phyloP scores from a whole-genome alignment of 345 rosid genomes.

The Pistacia atlantica region DNA sequence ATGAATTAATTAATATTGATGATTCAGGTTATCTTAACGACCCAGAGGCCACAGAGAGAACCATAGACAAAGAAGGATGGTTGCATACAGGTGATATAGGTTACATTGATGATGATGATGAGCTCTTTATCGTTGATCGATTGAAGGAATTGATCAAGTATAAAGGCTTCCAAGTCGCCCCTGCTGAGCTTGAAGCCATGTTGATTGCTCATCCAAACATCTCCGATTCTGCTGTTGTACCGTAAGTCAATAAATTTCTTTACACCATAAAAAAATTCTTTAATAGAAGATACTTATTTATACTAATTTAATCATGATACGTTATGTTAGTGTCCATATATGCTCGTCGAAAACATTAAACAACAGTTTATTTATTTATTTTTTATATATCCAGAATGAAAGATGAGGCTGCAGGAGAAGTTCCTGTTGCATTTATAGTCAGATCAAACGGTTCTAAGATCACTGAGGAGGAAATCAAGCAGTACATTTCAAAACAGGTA shows the following conservation, averaged over 20 bases:
- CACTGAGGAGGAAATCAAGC: conserved; percentile 74
- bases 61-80: conserved; percentile 67
- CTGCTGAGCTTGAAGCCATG: conserved; percentile 69
- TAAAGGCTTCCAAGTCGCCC: conserved; percentile 76
- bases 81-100: conserved; percentile 68
- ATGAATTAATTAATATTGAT: not conserved
- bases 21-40: conserved; percentile 63
- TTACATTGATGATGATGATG: conserved; percentile 60
- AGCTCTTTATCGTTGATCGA: conserved; percentile 62
- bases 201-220: conserved; percentile 49
- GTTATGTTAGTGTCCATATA: no score
- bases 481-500: conserved; percentile 79
- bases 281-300: no score
- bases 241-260: conserved; percentile 38
- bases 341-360: no score
- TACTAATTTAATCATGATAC: no score
- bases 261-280: no score
- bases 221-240: conserved; percentile 65
- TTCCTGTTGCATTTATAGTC: conserved; percentile 81
- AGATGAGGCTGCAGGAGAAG: conserved; percentile 82
- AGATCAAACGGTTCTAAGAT: conserved; percentile 59
- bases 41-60: conserved; percentile 45
- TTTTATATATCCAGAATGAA: conserved; percentile 50
- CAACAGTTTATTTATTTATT: no score
- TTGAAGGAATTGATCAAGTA: conserved; percentile 66